Evolutionary conservation across 768 basidiomycete genomes (phyloP).

Genomic region (Pisolithus marmoratus): DNA sequence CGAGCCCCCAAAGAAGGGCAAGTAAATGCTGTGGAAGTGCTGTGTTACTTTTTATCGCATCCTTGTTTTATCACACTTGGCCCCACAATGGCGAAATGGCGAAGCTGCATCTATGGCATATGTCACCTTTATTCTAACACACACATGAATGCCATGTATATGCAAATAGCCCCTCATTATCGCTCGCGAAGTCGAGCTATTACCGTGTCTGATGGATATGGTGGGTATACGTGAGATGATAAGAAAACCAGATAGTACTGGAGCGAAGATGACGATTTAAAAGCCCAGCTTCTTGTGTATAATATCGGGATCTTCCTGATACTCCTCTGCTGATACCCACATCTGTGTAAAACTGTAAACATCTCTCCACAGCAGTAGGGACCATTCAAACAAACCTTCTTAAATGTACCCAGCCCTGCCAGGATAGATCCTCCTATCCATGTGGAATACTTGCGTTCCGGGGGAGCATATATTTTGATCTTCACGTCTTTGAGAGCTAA

Average conservation of each 20-base stretch:
- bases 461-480: slow-evolving; percentile 98
- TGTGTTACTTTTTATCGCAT: slow-evolving; percentile 8
- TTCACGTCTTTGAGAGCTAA: slow-evolving; percentile 93
- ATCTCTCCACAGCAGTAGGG: too few species aligned
- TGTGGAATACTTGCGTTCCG: slow-evolving; percentile 97
- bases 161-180: slow-evolving; percentile 22
- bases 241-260: slow-evolving; percentile 9
- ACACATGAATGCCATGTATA: slow-evolving; percentile 25
- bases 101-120: slow-evolving; percentile 39
- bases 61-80: slow-evolving; percentile 17
- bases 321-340: slow-evolving; percentile 99
- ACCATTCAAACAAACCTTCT: slow-evolving; percentile 61
- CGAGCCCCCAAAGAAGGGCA: slow-evolving; percentile 89
- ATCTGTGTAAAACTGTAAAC: slow-evolving; percentile 48
- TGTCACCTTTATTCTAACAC: slow-evolving; percentile 25
- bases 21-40: slow-evolving; percentile 44
- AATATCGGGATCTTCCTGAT: slow-evolving; percentile 97
- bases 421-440: slow-evolving; percentile 98
- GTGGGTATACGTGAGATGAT: slow-evolving; percentile 22
- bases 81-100: slow-evolving; percentile 29
- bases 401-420: slow-evolving; percentile 94
- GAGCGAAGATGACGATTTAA: slow-evolving; percentile 25
- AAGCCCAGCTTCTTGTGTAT: slow-evolving; percentile 95
- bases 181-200: slow-evolving; percentile 22
- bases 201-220: slow-evolving; percentile 27